phyloP scores from a whole-genome alignment of 2,329 filamentous ascomycete genomes.

The Claviceps maximensis region DNA sequence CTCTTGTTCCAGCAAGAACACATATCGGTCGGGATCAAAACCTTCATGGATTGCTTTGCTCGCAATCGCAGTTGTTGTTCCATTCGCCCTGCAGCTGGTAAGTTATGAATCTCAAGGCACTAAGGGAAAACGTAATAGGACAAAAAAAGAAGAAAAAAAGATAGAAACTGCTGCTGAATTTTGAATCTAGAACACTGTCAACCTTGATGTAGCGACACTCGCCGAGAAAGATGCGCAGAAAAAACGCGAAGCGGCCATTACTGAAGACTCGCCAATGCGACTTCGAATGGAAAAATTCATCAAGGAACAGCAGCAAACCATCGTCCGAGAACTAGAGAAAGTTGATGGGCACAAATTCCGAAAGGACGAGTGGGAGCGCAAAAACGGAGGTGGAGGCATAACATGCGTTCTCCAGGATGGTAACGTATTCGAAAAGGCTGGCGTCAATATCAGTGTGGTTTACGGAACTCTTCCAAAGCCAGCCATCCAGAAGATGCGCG shows the following conservation, averaged over 20 bases:
- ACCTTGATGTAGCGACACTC: slow-evolving; percentile 54
- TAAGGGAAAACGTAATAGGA: background rate
- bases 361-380: slow-evolving; percentile 74
- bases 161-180: background rate
- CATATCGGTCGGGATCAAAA: background rate
- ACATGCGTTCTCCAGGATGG: slow-evolving; percentile 93
- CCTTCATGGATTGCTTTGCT: background rate
- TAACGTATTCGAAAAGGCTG: slow-evolving; percentile 94
- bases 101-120: background rate
- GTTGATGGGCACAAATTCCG: slow-evolving; percentile 75
- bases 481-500: slow-evolving; percentile 86
- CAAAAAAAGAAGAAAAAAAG: background rate
- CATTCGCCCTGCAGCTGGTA: slow-evolving; percentile 5
- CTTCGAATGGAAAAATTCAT: slow-evolving; percentile 96
- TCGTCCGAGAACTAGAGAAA: slow-evolving; percentile 69
- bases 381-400: slow-evolving; percentile 82
- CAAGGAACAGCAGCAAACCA: slow-evolving; percentile 80
- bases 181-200: slow-evolving; percentile 24
- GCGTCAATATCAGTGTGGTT: slow-evolving; percentile 88
- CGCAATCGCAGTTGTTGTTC: background rate
- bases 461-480: slow-evolving; percentile 81
- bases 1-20: background rate
- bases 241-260: slow-evolving; percentile 58
- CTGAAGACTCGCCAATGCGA: slow-evolving; percentile 78
- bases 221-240: slow-evolving; percentile 72